Evolutionary conservation across 805 yeast species (phyloP), one percentile per base, ranked within the genome.

Genomic region (Yamadazyma olivae): DNA sequence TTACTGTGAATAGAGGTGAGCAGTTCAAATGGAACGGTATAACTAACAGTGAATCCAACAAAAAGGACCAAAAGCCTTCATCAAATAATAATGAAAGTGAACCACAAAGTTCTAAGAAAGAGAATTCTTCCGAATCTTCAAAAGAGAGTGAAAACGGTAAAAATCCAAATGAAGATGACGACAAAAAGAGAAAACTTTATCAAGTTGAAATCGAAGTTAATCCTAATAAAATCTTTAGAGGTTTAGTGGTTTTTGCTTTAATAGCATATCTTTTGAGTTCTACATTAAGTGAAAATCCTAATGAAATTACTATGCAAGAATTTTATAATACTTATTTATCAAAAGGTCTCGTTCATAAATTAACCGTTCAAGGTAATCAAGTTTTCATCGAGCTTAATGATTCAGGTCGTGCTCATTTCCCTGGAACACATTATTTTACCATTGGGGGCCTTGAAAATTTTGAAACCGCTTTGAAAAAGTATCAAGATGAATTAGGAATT

Each of bases 371-470:
- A 20, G 91, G 93, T 64, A 83, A 83, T 50, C 71, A 73, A 32
- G 99, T 88, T 6, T 74, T 81, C 36, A 84, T 91, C 2, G 79
- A 77, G 14, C 64, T 87, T 40, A 79, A 74, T 48, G 80, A 76
- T 10, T 70, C 67, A 37, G 84, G 83, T n/a, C 70, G 70, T 39
- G 59, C 70, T n/a, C 75, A 75, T 45, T 59, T 48, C 38, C 53
- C 65, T 7, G 39, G 56, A n/a, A 50, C 54, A 3, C 41, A 50
- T 12, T 60, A 50, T 38, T 93, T 93, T 67, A 75, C 79, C 10
- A 86, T 93, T 50, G 99, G 99, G 7, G 83, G 95, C 1, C 79
- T 90, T 16, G 97, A 89, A 35, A 70, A 79, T 21, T 93, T 93
- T 60, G 99, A 93, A 59, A 79, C 77, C 36, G 81, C 81, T 49